Conservation (phyloP, 805 yeast species). For the Barnettozyma pratensis region DNA sequence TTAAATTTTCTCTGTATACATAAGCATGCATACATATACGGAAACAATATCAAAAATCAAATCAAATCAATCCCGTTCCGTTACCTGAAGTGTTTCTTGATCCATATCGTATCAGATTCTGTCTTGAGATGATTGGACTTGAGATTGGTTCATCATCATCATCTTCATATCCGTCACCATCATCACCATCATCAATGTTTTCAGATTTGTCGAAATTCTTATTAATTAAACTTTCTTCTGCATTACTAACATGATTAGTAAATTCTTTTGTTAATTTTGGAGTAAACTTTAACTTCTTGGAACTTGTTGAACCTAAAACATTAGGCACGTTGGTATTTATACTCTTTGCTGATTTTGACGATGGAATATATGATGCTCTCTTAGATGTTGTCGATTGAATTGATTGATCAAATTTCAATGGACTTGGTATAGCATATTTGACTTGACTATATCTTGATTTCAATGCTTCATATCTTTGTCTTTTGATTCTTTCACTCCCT, state of each 20-base stretch:
- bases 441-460: slow-evolving; percentile 30
- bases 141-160: slow-evolving; percentile 8
- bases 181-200: background rate
- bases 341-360: background rate
- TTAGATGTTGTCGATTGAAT: background rate
- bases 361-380: background rate
- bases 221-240: too few species aligned
- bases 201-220: background rate
- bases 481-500: slow-evolving; percentile 33
- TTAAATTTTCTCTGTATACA: too few species aligned
- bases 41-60: too few species aligned
- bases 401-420: slow-evolving; percentile 20
- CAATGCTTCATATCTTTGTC: slow-evolving; percentile 31
- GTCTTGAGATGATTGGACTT: slow-evolving; percentile 10
- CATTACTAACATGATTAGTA: too few species aligned
- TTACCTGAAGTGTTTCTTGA: background rate
- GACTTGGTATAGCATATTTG: slow-evolving; percentile 34
- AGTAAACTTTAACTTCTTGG: background rate
- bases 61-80: too few species aligned
- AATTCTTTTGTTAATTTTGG: background rate
- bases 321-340: background rate
- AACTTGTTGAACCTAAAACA: background rate
- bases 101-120: slow-evolving; percentile 4
- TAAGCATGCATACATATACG: too few species aligned
- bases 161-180: too few species aligned